Percentiles rank a stretch among this genome's conserved stretches.
These are phyloP conservation scores for Colletotrichum aenigma DNA, from an alignment of 2,329 filamentous ascomycete species.

Conservation along the genomic window DNA sequence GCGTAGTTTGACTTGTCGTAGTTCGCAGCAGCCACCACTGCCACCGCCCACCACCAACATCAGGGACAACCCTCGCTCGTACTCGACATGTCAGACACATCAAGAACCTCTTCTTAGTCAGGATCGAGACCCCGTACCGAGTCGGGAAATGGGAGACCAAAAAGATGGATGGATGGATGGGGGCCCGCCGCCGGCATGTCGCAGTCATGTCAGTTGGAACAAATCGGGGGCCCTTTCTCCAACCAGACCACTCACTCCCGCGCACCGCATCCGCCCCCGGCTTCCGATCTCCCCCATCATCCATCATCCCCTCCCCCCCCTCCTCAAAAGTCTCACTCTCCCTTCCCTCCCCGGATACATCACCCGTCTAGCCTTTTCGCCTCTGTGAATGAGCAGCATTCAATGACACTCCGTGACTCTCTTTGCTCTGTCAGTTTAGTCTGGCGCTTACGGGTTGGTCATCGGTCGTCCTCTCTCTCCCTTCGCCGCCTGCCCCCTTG, in stretches of 20 bases:
- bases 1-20: not conserved
- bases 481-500: not conserved
- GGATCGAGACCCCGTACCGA: not conserved
- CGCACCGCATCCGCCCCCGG: not conserved
- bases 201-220: not conserved
- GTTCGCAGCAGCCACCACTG: not conserved
- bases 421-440: not conserved
- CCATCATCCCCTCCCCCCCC: not conserved
- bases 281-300: not conserved
- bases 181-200: not conserved
- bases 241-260: not conserved
- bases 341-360: constrained; percentile 3
- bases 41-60: not conserved
- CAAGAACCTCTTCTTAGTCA: not conserved
- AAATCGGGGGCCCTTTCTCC: not conserved
- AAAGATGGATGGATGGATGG: not conserved
- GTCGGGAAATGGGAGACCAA: not conserved
- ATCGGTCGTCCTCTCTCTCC: not conserved
- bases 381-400: not conserved
- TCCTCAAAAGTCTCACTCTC: not conserved
- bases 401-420: not conserved
- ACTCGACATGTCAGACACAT: not conserved
- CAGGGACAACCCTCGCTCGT: not conserved
- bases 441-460: not conserved
- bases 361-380: not conserved